A percentile compares a stretch with the other conserved stretches of the same genome.
Conservation (phyloP, 768 basidiomycete genomes). For the Obba rivulosa region DNA sequence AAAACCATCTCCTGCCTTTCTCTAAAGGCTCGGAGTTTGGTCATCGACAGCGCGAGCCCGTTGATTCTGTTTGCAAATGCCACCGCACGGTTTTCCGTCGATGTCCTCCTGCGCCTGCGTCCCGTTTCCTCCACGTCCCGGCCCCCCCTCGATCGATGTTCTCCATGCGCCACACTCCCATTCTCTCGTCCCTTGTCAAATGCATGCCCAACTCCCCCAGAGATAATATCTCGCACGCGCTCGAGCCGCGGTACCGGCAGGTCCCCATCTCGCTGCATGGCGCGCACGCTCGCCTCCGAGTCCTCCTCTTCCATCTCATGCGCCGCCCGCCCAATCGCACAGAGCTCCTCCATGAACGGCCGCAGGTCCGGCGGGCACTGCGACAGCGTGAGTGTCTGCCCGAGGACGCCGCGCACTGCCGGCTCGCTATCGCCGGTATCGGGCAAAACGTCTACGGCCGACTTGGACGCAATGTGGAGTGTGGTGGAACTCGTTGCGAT, state of each 20-base stretch:
- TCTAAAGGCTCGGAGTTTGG: conserved; percentile 62
- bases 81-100: conserved; percentile 55
- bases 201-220: conserved; percentile 18
- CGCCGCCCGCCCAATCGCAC: conserved; percentile 11
- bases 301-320: conserved; percentile 14
- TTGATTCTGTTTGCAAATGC: conserved; percentile 77
- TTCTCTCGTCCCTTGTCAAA: background rate
- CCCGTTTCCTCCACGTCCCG: background rate
- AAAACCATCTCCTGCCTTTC: conserved; percentile 70
- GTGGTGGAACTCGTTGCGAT: conserved; percentile 51
- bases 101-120: conserved; percentile 23
- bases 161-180: too few relatives aligned
- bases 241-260: conserved; percentile 16
- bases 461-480: conserved; percentile 31
- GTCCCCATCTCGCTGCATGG: conserved; percentile 13
- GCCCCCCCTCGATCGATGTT: background rate
- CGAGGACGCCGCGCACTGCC: conserved; percentile 44
- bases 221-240: conserved; percentile 17
- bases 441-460: conserved; percentile 10
- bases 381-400: conserved; percentile 45
- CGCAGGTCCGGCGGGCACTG: conserved; percentile 60
- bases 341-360: conserved; percentile 49
- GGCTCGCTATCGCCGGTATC: conserved; percentile 4
- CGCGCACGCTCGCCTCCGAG: conserved; percentile 11
- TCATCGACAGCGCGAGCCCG: conserved; percentile 66